A percentile compares a stretch with the other conserved stretches of the same genome.
Conservation (phyloP, 2,329 filamentous ascomycete genomes). For the Aureobasidium pullulans region DNA sequence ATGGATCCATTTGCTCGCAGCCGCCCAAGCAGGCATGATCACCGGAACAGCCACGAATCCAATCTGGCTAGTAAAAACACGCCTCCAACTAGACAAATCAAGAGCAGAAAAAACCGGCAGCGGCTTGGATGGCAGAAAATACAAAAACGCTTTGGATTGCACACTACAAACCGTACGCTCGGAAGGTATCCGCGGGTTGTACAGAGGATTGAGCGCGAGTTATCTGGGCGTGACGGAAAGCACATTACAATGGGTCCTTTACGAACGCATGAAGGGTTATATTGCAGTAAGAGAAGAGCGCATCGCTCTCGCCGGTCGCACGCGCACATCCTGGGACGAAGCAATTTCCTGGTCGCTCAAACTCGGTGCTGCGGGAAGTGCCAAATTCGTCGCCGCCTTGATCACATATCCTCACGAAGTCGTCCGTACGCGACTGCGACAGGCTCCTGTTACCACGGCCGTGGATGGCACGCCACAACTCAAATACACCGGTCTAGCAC, state of each 20-base stretch:
- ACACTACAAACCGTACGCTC: constrained; percentile 70
- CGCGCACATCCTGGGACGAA: constrained; percentile 64
- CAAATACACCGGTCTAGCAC: constrained; percentile 82
- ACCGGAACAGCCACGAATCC: constrained; percentile 91
- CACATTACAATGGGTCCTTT: constrained; percentile 87
- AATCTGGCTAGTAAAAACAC: constrained; percentile 94
- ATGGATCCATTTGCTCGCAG: constrained; percentile 71
- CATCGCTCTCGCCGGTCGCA: constrained; percentile 48
- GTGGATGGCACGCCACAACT: constrained; percentile 51
- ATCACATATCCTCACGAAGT: constrained; percentile 91
- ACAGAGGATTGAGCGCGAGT: constrained; percentile 83
- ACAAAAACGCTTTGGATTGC: constrained; percentile 84
- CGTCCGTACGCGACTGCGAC: constrained; percentile 73
- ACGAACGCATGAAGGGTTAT: constrained; percentile 82
- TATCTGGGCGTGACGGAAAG: constrained; percentile 88
- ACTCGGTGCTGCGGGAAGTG: constrained; percentile 67
- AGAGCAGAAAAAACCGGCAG: constrained; percentile 53
- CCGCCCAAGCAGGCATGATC: constrained; percentile 69
- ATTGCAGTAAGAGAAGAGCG: constrained; percentile 57
- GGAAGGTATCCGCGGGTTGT: constrained; percentile 75
- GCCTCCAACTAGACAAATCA: constrained; percentile 85
- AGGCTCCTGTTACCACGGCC: constrained; percentile 57
- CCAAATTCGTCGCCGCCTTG: constrained; percentile 78
- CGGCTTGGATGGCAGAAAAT: constrained; percentile 53
- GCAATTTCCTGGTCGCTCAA: constrained; percentile 73